Percentiles rank a stretch among this genome's conserved stretches.
Evolutionary conservation across 768 basidiomycete species (phyloP).

Genomic region (Lyophyllum atratum): DNA sequence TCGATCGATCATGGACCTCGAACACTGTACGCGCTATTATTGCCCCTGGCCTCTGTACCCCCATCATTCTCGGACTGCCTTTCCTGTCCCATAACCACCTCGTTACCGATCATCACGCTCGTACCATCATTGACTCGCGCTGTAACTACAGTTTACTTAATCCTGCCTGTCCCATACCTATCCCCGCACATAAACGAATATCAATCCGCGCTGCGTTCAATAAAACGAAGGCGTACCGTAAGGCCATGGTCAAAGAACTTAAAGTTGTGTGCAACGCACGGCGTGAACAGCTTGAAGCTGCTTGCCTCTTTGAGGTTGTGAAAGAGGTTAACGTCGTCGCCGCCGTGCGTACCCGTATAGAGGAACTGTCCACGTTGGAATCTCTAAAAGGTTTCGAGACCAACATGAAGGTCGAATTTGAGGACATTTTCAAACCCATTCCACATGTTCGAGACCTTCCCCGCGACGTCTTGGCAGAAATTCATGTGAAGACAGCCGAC

Average conservation of each 20-base stretch:
- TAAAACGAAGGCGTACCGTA: neutral
- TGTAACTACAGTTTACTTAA: conserved; percentile 3
- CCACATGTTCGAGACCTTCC: conserved; percentile 29
- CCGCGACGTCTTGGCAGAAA: conserved; percentile 15
- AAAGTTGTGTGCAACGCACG: neutral
- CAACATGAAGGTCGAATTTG: conserved; percentile 14
- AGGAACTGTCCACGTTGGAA: neutral
- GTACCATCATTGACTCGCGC: conserved; percentile 15
- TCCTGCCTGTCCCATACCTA: neutral
- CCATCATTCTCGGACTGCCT: conserved; percentile 3
- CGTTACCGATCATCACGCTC: conserved; percentile 26
- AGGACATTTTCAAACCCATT: conserved; percentile 26
- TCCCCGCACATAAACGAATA: neutral
- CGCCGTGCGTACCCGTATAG: neutral
- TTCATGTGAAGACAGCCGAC: conserved; percentile 29
- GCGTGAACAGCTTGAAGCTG: neutral
- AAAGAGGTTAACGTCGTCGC: neutral
- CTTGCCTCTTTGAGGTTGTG: neutral
- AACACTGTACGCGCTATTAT: neutral
- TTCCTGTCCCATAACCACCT: conserved; percentile 11
- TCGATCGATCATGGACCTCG: neutral
- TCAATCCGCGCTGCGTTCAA: neutral
- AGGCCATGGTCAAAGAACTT: neutral
- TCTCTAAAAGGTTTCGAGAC: neutral
- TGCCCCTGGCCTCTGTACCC: neutral